phyloP scores from a whole-genome alignment of 345 rosid species.

The Aquilaria yunnanensis region DNA sequence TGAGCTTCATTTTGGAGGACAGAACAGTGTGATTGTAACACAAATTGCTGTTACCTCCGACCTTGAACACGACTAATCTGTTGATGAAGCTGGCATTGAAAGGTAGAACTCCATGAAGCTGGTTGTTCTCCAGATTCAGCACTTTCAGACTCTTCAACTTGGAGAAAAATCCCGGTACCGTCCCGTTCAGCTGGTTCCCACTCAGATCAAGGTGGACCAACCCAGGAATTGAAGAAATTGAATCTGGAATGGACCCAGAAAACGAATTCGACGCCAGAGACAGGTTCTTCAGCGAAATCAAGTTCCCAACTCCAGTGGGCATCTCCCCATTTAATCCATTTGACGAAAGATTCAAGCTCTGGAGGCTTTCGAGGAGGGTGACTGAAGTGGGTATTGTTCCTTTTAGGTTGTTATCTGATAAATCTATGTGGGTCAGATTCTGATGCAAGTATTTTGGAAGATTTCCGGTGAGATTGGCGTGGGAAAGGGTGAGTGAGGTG shows the following conservation, averaged over 20 bases:
- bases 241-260: slow-evolving; percentile 68
- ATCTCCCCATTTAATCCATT: slow-evolving; percentile 55
- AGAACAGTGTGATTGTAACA: slow-evolving; percentile 63
- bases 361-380: slow-evolving; percentile 50
- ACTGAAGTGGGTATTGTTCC: slow-evolving; percentile 69
- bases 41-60: slow-evolving; percentile 64
- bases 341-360: slow-evolving; percentile 44
- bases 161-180: slow-evolving; percentile 59
- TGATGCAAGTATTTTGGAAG: slow-evolving; percentile 42
- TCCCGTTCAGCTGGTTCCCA: slow-evolving; percentile 74
- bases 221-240: slow-evolving; percentile 61
- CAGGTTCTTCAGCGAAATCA: slow-evolving; percentile 51
- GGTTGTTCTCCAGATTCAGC: slow-evolving; percentile 62
- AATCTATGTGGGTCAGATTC: slow-evolving; percentile 63
- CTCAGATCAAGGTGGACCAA: slow-evolving; percentile 70
- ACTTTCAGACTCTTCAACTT: slow-evolving; percentile 52
- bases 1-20: slow-evolving; percentile 64
- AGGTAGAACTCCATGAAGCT: slow-evolving; percentile 68
- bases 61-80: slow-evolving; percentile 46
- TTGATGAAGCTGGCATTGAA: slow-evolving; percentile 61
- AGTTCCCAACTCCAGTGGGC: slow-evolving; percentile 51
- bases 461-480: slow-evolving; percentile 57
- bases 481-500: slow-evolving; percentile 47
- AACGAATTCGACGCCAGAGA: slow-evolving; percentile 61
- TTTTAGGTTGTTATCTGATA: slow-evolving; percentile 55